phyloP scores from a whole-genome alignment of 257 asterid genomes.

The Ocimum tenuiflorum region DNA sequence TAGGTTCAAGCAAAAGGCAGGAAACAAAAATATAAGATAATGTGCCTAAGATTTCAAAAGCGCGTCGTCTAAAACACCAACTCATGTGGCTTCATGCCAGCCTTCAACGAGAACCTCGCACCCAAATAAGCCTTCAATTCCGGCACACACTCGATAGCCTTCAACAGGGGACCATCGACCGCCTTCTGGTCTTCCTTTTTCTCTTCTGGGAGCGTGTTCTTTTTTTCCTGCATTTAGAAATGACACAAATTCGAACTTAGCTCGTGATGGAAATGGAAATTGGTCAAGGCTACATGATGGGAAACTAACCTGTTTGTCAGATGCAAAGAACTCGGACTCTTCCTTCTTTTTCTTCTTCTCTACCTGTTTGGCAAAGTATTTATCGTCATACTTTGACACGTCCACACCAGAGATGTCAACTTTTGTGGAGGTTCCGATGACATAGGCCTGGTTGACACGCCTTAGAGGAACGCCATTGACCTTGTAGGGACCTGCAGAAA shows the following conservation, averaged over 20 bases:
- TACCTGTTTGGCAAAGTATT: constrained; percentile 52
- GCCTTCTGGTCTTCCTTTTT: no score
- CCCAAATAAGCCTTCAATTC: constrained; percentile 56
- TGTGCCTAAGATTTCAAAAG: not conserved
- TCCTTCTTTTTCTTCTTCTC: constrained; percentile 52
- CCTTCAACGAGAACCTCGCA: constrained; percentile 61
- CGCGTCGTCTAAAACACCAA: constrained; percentile 36
- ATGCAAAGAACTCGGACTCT: constrained; percentile 51
- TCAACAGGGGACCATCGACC: constrained; percentile 43
- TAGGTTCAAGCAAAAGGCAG: not conserved
- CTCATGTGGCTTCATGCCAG: constrained; percentile 69
- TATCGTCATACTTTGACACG: constrained; percentile 47
- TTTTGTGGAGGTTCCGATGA: constrained; percentile 58
- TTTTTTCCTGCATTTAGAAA: constrained; percentile 40
- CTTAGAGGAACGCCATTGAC: constrained; percentile 65
- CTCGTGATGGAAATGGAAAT: not conserved
- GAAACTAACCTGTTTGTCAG: constrained; percentile 35
- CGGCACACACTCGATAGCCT: constrained; percentile 44
- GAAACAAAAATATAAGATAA: constrained; percentile 15
- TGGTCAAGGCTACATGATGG: no score
- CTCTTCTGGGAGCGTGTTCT: constrained; percentile 9
- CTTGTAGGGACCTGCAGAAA: constrained; percentile 46
- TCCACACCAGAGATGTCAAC: constrained; percentile 44
- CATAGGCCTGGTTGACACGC: constrained; percentile 64
- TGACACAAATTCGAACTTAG: no score